Conservation (phyloP, 2,329 filamentous ascomycete species). For the Seiridium cupressi region DNA sequence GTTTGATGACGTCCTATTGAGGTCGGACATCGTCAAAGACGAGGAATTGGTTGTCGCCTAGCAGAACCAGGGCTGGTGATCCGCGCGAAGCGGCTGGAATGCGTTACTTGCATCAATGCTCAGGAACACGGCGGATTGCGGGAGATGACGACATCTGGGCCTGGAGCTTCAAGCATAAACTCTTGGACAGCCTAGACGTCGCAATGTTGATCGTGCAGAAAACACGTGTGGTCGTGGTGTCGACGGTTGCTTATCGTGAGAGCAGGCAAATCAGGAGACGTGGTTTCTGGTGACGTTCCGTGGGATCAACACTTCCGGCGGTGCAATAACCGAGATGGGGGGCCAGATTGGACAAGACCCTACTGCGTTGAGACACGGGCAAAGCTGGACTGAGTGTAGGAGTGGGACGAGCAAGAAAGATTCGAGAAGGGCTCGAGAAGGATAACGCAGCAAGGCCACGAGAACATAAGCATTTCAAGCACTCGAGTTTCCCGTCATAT, state of each 20-base stretch:
- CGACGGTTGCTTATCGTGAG: constrained; percentile 4
- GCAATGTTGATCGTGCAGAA: background rate
- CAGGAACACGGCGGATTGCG: constrained; percentile 10
- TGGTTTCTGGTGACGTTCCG: constrained; percentile 5
- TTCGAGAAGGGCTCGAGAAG: background rate
- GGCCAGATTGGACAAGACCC: too few relatives aligned
- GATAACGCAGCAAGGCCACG: too few relatives aligned
- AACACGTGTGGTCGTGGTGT: background rate
- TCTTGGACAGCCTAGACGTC: too few relatives aligned
- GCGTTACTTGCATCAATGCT: constrained; percentile 21
- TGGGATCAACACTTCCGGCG: background rate
- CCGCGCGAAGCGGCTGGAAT: constrained; percentile 22
- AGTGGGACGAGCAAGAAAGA: background rate
- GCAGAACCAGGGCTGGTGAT: constrained; percentile 13
- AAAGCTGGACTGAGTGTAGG: background rate
- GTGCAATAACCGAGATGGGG: background rate
- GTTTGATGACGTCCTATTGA: constrained; percentile 15
- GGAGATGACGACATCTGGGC: background rate
- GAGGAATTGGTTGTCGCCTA: constrained; percentile 12
- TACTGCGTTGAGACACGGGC: background rate
- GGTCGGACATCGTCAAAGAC: constrained; percentile 24
- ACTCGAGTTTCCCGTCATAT: background rate
- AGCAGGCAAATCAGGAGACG: constrained; percentile 7
- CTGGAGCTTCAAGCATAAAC: background rate
- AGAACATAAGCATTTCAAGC: too few relatives aligned